phyloP scores from a whole-genome alignment of 768 basidiomycete genomes.

The Xanthoconium stramineum region DNA sequence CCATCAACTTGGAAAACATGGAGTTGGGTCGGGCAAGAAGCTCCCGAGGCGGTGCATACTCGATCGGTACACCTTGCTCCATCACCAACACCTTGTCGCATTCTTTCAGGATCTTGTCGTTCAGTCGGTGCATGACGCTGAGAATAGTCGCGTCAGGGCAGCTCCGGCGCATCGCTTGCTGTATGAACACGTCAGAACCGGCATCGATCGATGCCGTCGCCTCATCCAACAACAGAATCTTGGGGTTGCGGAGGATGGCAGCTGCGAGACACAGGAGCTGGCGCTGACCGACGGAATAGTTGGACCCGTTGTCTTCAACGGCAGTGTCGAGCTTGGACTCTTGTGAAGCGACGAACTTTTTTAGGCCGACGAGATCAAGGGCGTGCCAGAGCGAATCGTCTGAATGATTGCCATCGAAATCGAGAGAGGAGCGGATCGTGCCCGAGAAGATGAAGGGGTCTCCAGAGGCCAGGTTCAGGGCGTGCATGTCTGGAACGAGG shows the following conservation, averaged over 20 bases:
- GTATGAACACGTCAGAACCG: conserved; percentile 75
- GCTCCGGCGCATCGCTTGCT: conserved; percentile 29
- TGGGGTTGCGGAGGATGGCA: conserved; percentile 31
- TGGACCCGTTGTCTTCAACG: conserved; percentile 73
- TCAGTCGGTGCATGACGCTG: conserved; percentile 31
- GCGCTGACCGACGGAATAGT: conserved; percentile 85
- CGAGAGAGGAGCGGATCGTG: conserved; percentile 28
- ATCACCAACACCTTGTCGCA: conserved; percentile 36
- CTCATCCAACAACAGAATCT: conserved; percentile 31
- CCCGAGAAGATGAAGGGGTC: conserved; percentile 34
- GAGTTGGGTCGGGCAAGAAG: conserved; percentile 23
- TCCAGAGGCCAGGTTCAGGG: background rate
- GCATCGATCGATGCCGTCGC: conserved; percentile 72
- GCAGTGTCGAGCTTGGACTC: conserved; percentile 75
- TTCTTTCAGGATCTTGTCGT: conserved; percentile 25
- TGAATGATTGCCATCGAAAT: conserved; percentile 22
- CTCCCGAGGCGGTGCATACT: conserved; percentile 23
- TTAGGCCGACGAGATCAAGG: conserved; percentile 41
- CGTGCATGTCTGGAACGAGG: background rate
- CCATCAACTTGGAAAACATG: conserved; percentile 30
- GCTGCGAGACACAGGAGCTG: conserved; percentile 67
- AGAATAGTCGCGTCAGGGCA: conserved; percentile 30
- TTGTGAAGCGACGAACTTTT: conserved; percentile 71
- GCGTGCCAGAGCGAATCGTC: conserved; percentile 40
- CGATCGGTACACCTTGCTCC: conserved; percentile 34